Evolutionary conservation across 2,329 filamentous ascomycete species (phyloP), one percentile per base, ranked within the genome.

Genomic region (Capronia epimyces): DNA sequence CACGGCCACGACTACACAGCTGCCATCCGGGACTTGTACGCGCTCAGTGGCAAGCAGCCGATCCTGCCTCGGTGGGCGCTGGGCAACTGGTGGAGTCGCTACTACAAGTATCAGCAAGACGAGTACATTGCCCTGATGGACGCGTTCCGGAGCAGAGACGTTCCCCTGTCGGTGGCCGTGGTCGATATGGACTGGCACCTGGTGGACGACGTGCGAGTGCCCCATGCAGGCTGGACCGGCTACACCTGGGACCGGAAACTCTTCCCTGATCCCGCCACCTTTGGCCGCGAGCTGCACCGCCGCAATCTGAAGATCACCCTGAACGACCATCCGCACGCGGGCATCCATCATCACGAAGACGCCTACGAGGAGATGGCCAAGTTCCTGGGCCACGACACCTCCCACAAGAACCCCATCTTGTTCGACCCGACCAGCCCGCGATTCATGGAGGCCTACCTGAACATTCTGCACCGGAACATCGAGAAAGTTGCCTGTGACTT

Each of bases 171-270:
- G 3, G 78, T 82, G 4, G 79, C 75, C 1, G 79, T 83, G 0
- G 64, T 84, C 2, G 81, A 84, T 60, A 84, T 84, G 80, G 81
- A 83, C 62, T 84, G 81, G 81, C 81, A 84, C 64, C 63, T 75
- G 37, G 78, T 82, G 1, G 62, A 72, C 1, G 73, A 75, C 9
- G 65, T 71, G 5, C 63, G 63, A n/a, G 68, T 73, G n/a, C 65
- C 64, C 9, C 64, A 69, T 46, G 71, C 72, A n/a, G 78, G 78
- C 15, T 81, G 77, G 75, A 81, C 78, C 0, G 81, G 81, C 1
- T 83, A 83, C 58, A 80, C 76, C 1, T 84, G 80, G 81, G 77
- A 83, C 60, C 74, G 70, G 47, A 64, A 76, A 21, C 66, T 82
- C 0, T 80, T 82, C 49, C 80, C 80, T 0, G 69, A 82, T 20